phyloP scores from a whole-genome alignment of 2,329 filamentous ascomycete species.

The Magnaporthiopsis rhizophila region DNA sequence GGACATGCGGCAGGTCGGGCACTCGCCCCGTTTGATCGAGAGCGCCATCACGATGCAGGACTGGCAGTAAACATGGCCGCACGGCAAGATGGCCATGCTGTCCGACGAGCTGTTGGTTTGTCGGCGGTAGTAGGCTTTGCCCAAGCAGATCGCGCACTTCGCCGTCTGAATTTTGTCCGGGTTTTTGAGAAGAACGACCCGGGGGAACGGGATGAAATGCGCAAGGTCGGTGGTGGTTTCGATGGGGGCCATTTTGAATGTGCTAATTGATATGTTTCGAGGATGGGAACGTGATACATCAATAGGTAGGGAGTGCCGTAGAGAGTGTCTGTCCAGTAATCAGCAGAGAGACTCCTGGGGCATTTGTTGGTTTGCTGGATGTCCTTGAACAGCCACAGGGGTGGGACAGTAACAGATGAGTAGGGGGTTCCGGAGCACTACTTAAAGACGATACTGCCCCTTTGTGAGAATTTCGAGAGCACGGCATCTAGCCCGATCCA shows the following conservation, averaged over 20 bases:
- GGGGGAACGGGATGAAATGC: constrained; percentile 1
- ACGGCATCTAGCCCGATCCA: background rate
- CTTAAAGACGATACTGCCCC: background rate
- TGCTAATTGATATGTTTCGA: no score
- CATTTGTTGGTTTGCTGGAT: no score
- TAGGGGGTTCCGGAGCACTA: background rate
- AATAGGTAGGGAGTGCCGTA: no score
- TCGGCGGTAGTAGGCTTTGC: background rate
- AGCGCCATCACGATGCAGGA: background rate
- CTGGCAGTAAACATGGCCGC: constrained; percentile 4
- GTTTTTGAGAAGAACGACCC: background rate
- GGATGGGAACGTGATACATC: no score
- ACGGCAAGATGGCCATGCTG: constrained; percentile 5
- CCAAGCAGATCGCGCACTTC: constrained; percentile 1
- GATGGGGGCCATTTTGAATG: background rate
- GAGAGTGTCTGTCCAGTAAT: no score
- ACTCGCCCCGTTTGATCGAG: background rate
- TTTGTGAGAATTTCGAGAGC: background rate
- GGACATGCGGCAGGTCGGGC: constrained; percentile 4
- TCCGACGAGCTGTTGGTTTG: background rate
- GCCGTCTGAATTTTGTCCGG: background rate
- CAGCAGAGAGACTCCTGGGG: no score
- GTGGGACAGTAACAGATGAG: background rate
- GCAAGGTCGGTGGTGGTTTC: background rate
- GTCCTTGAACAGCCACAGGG: no score